Conservation (phyloP, 140 eudicot genomes). For the Ambrosia hybrid region DNA sequence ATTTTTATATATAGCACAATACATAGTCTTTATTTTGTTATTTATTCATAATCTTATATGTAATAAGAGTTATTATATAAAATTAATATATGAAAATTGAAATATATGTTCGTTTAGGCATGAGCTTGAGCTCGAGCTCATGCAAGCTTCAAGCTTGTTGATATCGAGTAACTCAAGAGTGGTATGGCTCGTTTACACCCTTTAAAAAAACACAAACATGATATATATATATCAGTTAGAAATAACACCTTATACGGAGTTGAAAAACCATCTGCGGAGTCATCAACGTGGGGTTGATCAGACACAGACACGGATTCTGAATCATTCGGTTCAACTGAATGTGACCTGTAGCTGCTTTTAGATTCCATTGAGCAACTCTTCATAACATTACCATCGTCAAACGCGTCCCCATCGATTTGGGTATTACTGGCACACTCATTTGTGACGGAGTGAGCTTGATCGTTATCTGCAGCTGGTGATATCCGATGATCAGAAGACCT, state of each 20-base stretch:
- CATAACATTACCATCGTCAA: slow-evolving; percentile 28
- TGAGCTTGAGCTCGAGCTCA: too few relatives aligned
- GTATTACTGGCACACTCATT: slow-evolving; percentile 11
- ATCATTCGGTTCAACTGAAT: slow-evolving; percentile 46
- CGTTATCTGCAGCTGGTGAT: slow-evolving; percentile 15
- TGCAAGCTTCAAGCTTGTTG: too few relatives aligned
- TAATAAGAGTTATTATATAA: too few relatives aligned
- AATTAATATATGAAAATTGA: too few relatives aligned
- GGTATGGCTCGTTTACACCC: too few relatives aligned
- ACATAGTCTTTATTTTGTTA: too few relatives aligned
- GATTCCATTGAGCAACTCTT: slow-evolving; percentile 48
- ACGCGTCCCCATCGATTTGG: slow-evolving; percentile 13
- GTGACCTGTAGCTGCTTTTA: slow-evolving; percentile 58
- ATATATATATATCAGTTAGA: background rate
- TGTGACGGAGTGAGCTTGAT: slow-evolving; percentile 13
- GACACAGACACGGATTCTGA: slow-evolving; percentile 50
- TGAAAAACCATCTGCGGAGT: slow-evolving; percentile 30
- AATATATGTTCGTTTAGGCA: too few relatives aligned
- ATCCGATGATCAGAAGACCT: slow-evolving; percentile 30
- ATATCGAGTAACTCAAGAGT: too few relatives aligned
- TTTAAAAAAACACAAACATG: background rate
- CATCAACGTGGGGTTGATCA: slow-evolving; percentile 28
- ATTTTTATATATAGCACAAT: too few relatives aligned
- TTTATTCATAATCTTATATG: too few relatives aligned
- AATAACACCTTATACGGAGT: slow-evolving; percentile 42